Base-by-base conservation (phyloP, 1,139 yeast species). In the Diutina catenulata region DNA sequence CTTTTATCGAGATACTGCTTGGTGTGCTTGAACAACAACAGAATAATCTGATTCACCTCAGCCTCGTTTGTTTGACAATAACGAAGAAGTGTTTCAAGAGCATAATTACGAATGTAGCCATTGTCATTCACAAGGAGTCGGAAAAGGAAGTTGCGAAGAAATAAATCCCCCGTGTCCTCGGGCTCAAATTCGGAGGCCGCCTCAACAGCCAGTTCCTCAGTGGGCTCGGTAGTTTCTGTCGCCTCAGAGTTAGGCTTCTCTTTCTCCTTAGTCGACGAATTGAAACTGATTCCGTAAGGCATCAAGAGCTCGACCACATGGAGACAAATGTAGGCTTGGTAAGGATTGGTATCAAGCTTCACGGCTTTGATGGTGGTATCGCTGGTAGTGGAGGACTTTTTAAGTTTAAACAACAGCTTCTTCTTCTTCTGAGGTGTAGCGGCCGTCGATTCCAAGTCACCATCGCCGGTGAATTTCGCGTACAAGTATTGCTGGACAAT, bases 281-380 rank as follows among this genome's bases (percentile, higher is more conserved):
- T n/a, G 40, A 63, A 63, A 39, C 55, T 60, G 11, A 61, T 49
- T 1, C 70, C 70, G 45, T 53, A 61, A 0, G 71, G 70, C 22
- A 64, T 45, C 13, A 66, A 49, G 28, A 49, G 43, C 36, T 62
- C 61, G 27, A 63, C 52, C 1, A 62, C 52, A 16, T 48, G 46
- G 37, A 66, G 50, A 8, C 64, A 47, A 19, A 66, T 46, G 36
- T 46, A 49, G 22, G 61, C 46, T 41, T 65, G 70, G 41, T 61
- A 65, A 1, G 64, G 50, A 43, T 67, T 67, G 14, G 50, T 53
- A 42, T 49, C 63, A 2, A 68, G 62, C 28, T 47, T 47, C 5
- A 62, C 50, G n/a, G 49, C 53, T 36, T 51, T 57, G 4, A 41
- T 41, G 32, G 45, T 52, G 19, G 43, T 43, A 36, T 55, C 55